Base-by-base conservation (phyloP, 2,329 filamentous ascomycete genomes). In the Trichoderma sp. region DNA sequence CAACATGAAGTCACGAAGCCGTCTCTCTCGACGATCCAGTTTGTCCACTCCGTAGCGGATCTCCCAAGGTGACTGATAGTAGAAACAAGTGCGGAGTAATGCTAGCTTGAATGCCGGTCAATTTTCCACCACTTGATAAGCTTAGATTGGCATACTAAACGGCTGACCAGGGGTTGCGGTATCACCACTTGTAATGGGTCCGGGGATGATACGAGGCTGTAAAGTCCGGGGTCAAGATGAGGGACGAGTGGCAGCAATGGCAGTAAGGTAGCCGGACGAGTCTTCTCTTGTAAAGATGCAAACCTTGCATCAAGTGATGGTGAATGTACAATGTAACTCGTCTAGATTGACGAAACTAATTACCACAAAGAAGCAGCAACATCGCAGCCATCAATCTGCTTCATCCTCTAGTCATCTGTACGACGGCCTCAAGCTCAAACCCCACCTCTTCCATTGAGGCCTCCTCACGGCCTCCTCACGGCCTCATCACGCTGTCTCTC, bases 71-170 rank as follows among this genome's bases (percentile, higher is more conserved):
- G 41, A 45, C 54, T 26, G 39, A 54, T 51, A 52, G 15, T 51
- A 54, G 17, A 34, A 48, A 34, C 15, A 54, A 19, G 41, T 64
- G 62, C 62, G 54, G 62, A 64, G 55, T 45, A 64, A 41, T 44
- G 39, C 45, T 30, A 30, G 28, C 10, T 24, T 52, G 39, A 17
- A 43, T 39, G 43, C 39, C 4, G 24, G 34, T 39, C 34, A 63
- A 63, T 63, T 64, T 64, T 57, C 62, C 62, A 64, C 62, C 62
- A 64, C 62, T 64, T 39, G 62, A 51, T 57, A 64, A 58, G 62
- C 62, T 58, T 58, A 63, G 48, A 54, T 55, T 19, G 39, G 48
- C 41, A 63, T 39, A 55, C 50, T 34, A 5, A 39, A 39, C 39
- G 50, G 60, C 50, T 3, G 41, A 63, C 50, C 12, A 55, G 60